These are phyloP conservation scores for Simplicillium aogashimaense DNA, from an alignment of 2,329 filamentous ascomycete species.

Conservation along the genomic window DNA sequence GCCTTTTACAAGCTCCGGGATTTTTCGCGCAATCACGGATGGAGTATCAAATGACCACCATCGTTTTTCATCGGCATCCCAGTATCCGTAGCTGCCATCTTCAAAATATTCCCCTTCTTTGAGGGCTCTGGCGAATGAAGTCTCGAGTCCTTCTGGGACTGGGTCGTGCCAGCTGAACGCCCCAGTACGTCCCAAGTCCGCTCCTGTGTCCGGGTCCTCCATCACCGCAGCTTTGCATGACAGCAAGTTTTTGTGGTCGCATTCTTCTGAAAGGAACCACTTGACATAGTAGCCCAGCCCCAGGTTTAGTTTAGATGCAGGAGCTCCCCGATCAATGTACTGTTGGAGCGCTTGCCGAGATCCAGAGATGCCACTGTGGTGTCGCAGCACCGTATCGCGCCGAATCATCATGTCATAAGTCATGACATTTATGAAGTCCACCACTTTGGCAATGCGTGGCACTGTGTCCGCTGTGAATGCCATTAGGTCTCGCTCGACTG, in stretches of 20 bases:
- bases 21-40: slow-evolving; percentile 35
- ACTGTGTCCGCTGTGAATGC: slow-evolving; percentile 50
- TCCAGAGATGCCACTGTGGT: slow-evolving; percentile 49
- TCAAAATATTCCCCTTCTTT: slow-evolving; percentile 31
- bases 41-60: slow-evolving; percentile 49
- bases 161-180: slow-evolving; percentile 25
- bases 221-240: slow-evolving; percentile 50
- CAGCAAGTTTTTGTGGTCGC: slow-evolving; percentile 28
- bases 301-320: slow-evolving; percentile 47
- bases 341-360: slow-evolving; percentile 45
- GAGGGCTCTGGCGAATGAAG: slow-evolving; percentile 29
- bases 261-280: slow-evolving; percentile 47
- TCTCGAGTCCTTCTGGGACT: slow-evolving; percentile 15
- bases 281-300: slow-evolving; percentile 63
- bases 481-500: slow-evolving; percentile 53
- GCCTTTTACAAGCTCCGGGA: slow-evolving; percentile 29
- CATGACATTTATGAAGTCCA: slow-evolving; percentile 65
- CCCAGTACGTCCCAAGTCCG: slow-evolving; percentile 42
- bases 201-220: slow-evolving; percentile 46
- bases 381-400: slow-evolving; percentile 53
- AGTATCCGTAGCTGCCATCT: slow-evolving; percentile 41
- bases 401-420: slow-evolving; percentile 66
- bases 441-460: slow-evolving; percentile 45
- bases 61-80: slow-evolving; percentile 30
- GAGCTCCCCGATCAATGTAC: slow-evolving; percentile 50